phyloP scores from a whole-genome alignment of 2,329 filamentous ascomycete genomes.

The Microcyclospora tardicrescens region DNA sequence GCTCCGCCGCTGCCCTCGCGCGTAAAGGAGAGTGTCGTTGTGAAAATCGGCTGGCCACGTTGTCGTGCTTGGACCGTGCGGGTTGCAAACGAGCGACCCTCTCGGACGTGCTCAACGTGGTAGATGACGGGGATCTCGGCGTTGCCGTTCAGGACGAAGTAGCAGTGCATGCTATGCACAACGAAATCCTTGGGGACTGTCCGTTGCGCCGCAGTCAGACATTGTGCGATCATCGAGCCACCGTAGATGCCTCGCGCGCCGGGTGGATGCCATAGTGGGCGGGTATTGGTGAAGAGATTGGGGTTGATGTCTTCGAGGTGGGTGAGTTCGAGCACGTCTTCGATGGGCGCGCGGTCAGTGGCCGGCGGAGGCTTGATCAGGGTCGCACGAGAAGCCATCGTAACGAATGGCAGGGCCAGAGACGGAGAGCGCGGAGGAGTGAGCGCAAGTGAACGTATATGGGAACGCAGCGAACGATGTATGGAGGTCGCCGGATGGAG shows the following conservation, averaged over 20 bases:
- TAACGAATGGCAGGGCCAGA: neutral
- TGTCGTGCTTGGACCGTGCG: conserved; percentile 93
- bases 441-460: no score
- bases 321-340: conserved; percentile 79
- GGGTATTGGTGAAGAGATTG: conserved; percentile 89
- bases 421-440: no score
- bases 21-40: conserved; percentile 83
- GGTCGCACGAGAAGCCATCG: conserved; percentile 16
- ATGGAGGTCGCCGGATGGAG: no score
- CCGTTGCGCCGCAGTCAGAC: conserved; percentile 70
- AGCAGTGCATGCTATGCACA: conserved; percentile 96
- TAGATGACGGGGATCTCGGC: conserved; percentile 77
- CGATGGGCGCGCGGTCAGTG: conserved; percentile 62
- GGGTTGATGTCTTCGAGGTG: conserved; percentile 63
- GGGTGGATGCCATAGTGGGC: conserved; percentile 80
- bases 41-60: conserved; percentile 81
- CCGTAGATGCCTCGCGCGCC: conserved; percentile 90
- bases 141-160: conserved; percentile 88
- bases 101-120: conserved; percentile 85
- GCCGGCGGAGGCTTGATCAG: conserved; percentile 63
- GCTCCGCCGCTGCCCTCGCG: conserved; percentile 47
- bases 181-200: conserved; percentile 72
- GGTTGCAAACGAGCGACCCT: conserved; percentile 80
- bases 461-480: no score
- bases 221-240: conserved; percentile 87